A percentile compares a stretch with the other conserved stretches of the same genome.
Conservation (phyloP, 148 eudicot species). For the Vaccinium corymbosum region DNA sequence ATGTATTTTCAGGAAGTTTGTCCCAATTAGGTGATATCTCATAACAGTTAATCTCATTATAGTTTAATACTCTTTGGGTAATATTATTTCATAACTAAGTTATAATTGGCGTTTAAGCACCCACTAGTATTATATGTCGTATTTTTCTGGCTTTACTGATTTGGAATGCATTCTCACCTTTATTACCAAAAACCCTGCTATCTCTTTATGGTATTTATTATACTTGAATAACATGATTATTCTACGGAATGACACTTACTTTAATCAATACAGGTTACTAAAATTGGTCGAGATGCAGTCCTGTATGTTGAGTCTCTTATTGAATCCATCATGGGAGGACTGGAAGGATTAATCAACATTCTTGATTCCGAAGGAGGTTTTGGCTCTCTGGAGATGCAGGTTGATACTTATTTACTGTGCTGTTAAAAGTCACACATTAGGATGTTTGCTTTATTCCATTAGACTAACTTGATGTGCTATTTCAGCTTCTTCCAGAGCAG, state of each 20-base stretch:
- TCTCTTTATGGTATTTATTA: background rate
- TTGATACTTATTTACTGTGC: conserved; percentile 26
- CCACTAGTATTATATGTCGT: background rate
- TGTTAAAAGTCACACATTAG: conserved; percentile 1
- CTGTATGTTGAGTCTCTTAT: conserved; percentile 95
- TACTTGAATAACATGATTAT: background rate
- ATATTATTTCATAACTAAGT: background rate
- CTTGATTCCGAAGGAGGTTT: conserved; percentile 99
- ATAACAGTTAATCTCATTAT: background rate
- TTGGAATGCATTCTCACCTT: background rate
- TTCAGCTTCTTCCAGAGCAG: conserved; percentile 97
- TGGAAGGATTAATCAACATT: conserved; percentile 94
- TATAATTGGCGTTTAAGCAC: background rate
- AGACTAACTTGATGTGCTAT: conserved; percentile 24
- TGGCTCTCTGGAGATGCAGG: conserved; percentile 99
- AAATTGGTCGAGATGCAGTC: conserved; percentile 97
- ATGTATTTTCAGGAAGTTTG: conserved; percentile 2
- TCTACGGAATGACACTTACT: background rate
- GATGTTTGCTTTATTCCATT: background rate
- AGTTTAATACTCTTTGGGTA: background rate
- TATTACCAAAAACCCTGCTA: background rate
- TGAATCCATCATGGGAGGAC: conserved; percentile 96
- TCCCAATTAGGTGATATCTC: background rate
- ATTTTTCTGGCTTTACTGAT: background rate
- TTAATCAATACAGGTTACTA: conserved; percentile 59